Percentiles rank a stretch among this genome's conserved stretches.
Conservation (phyloP, 345 rosid genomes). For the Camelina hispida region DNA sequence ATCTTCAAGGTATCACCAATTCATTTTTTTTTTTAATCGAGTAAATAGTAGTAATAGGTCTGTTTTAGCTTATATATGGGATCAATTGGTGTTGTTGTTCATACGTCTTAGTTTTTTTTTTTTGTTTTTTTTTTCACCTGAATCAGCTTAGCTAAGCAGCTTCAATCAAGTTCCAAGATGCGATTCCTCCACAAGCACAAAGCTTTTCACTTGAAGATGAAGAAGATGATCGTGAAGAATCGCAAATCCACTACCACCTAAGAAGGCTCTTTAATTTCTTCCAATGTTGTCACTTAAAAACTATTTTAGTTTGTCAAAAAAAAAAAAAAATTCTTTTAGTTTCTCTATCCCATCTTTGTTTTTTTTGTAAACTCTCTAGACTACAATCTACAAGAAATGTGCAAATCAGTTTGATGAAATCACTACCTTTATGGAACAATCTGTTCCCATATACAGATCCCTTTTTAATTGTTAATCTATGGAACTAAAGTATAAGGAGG, state of each 20-base stretch:
- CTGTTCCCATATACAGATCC: too few relatives aligned
- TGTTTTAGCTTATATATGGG: too few relatives aligned
- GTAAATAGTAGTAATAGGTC: too few relatives aligned
- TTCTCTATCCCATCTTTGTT: too few relatives aligned
- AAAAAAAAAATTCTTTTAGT: too few relatives aligned
- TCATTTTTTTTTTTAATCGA: background rate
- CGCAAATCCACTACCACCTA: background rate
- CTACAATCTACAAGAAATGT: too few relatives aligned
- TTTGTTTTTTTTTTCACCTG: background rate
- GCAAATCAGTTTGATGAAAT: too few relatives aligned
- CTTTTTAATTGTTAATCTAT: too few relatives aligned
- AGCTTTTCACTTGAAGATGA: background rate
- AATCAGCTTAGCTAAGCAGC: background rate
- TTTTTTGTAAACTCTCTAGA: too few relatives aligned
- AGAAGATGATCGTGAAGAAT: background rate
- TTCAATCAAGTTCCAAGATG: conserved; percentile 12
- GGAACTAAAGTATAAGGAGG: too few relatives aligned
- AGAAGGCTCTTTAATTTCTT: background rate
- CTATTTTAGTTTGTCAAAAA: too few relatives aligned
- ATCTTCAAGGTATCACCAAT: background rate
- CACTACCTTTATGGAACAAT: too few relatives aligned
- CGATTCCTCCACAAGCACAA: background rate
- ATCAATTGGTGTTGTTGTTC: background rate
- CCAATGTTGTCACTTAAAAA: background rate
- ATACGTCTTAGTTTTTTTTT: background rate